phyloP scores from a whole-genome alignment of 768 basidiomycete species.

The Calocybe indica region DNA sequence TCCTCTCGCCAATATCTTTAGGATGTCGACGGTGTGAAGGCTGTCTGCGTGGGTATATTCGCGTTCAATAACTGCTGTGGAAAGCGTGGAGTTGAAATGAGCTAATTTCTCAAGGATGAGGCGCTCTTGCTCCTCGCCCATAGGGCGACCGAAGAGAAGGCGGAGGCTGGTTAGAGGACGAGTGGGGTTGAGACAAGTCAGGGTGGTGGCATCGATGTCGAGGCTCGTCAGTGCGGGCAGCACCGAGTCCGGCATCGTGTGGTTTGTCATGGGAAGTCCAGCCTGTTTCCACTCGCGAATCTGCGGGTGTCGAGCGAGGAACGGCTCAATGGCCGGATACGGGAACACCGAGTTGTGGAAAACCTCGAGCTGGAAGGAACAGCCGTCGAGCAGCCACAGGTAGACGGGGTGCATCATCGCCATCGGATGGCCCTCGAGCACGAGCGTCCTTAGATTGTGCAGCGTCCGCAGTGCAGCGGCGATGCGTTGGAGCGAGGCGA shows the following conservation, averaged over 20 bases:
- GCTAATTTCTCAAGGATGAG: constrained; percentile 7
- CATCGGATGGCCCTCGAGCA: constrained; percentile 11
- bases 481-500: constrained; percentile 10
- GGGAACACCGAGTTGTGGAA: constrained; percentile 15
- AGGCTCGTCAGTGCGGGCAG: constrained; percentile 10
- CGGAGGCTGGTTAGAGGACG: constrained; percentile 7
- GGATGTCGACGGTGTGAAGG: not conserved
- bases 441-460: constrained; percentile 9
- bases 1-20: too few species aligned
- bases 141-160: constrained; percentile 5
- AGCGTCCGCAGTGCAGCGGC: constrained; percentile 10
- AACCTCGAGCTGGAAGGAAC: constrained; percentile 7
- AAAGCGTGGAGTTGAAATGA: constrained; percentile 7
- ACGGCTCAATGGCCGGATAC: constrained; percentile 10
- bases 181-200: constrained; percentile 7
- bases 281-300: constrained; percentile 12
- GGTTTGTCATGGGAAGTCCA: constrained; percentile 3
- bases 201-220: constrained; percentile 9
- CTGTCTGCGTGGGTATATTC: not conserved
- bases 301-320: constrained; percentile 8
- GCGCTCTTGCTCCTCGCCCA: constrained; percentile 1
- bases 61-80: constrained; percentile 8
- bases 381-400: constrained; percentile 16
- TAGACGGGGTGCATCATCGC: constrained; percentile 16
- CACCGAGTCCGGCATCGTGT: constrained; percentile 4